Conservation (phyloP, 805 yeast genomes). For the Zygotorulaspora danielsina region DNA sequence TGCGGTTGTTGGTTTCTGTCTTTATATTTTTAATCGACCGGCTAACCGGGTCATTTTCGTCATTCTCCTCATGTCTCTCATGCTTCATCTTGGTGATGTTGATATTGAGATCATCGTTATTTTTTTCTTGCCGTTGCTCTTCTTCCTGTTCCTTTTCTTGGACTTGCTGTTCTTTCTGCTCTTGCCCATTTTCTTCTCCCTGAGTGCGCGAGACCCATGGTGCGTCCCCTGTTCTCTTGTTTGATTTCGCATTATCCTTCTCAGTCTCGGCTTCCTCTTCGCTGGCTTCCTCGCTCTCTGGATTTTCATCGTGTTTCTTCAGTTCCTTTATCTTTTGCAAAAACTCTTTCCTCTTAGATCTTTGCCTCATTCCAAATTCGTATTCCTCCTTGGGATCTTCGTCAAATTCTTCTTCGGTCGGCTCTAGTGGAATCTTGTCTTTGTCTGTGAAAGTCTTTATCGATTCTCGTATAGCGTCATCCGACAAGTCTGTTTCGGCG, state of each 20-base stretch:
- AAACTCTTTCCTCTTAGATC: conserved; percentile 26
- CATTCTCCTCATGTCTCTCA: conserved; percentile 6
- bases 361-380: conserved; percentile 29
- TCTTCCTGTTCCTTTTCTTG: conserved; percentile 6
- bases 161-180: conserved; percentile 3
- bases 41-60: background rate
- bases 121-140: conserved; percentile 2
- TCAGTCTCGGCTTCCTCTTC: conserved; percentile 5
- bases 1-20: conserved; percentile 11
- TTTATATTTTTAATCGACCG: conserved; percentile 4
- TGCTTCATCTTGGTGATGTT: conserved; percentile 4
- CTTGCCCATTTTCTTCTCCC: conserved; percentile 2
- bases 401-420: conserved; percentile 21
- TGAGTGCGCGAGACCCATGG: conserved; percentile 2
- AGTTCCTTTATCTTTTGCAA: conserved; percentile 11
- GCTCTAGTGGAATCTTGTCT: conserved; percentile 15
- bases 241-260: background rate
- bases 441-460: conserved; percentile 20
- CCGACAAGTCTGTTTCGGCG: conserved; percentile 63
- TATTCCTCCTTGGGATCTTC: conserved; percentile 29
- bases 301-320: conserved; percentile 4
- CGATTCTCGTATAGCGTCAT: conserved; percentile 41
- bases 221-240: background rate
- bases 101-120: conserved; percentile 2
- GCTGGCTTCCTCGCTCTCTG: conserved; percentile 1